Base-by-base conservation (phyloP, 345 rosid genomes). In the Ceriops zippeliana region DNA sequence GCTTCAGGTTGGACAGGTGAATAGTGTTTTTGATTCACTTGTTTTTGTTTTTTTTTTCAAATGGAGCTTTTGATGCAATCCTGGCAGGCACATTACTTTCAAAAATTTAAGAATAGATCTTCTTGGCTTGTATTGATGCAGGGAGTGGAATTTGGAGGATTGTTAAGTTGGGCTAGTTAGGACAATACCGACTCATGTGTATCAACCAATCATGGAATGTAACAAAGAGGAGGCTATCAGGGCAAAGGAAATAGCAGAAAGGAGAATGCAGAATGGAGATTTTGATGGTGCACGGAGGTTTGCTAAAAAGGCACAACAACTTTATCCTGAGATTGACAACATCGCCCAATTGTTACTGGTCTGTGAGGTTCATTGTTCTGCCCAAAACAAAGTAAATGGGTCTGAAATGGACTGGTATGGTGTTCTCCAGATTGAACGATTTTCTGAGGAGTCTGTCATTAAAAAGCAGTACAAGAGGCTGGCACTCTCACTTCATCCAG, bases 391-490 rank as follows among this genome's bases (percentile, higher is more conserved):
- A 76, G 46, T 84, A 52, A 66, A 68, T 49, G 91, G 86, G 59
- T 75, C 85, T 28, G 92, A 86, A 61, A 78, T 28, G 73, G 91
- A 95, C 75, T 95, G 99, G 99, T 95, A 95, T 69, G 86, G 86
- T 27, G 76, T 95, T 78, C 97, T 95, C 60, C 91, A 88, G 74
- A 72, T 85, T 57, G 89, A 79, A 67, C 82, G 49, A 46, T 72
- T 76, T 3, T 81, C 86, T 34, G 96, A 85, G 59, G 93, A 83
- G 54, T 71, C 62, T 38, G 78, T 80, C 11, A 81, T 95, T 80
- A 89, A 81, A 89, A 89, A 88, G 84, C 99, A 95, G 57, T 89
- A 83, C 75, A 87, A 83, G 80, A 95, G 88, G 86, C 86, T 91
- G 28, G 93, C 93, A 0, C 81, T 95, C 73, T 78, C 82, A 49